A percentile compares a stretch with the other conserved stretches of the same genome.
These are phyloP conservation scores for Magnaporthiopsis rhizophila DNA, from an alignment of 2,329 filamentous ascomycete species.

Conservation along the genomic window DNA sequence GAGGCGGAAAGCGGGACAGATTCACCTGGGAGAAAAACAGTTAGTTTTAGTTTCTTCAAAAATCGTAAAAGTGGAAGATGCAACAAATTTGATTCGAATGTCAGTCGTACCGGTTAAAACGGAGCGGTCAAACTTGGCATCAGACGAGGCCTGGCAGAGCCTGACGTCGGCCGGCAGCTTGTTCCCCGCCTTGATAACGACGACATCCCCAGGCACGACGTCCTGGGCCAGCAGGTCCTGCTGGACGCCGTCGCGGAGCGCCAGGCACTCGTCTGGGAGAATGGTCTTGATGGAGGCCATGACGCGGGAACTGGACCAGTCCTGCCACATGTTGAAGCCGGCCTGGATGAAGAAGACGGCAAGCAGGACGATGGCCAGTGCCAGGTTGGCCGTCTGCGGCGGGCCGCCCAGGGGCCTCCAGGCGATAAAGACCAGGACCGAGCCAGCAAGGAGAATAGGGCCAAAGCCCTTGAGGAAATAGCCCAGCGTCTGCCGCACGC, in stretches of 20 bases:
- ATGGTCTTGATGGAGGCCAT: conserved; percentile 76
- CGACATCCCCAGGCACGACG: conserved; percentile 64
- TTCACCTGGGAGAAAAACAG: conserved; percentile 38
- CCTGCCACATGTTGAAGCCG: conserved; percentile 61
- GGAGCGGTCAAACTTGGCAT: conserved; percentile 64
- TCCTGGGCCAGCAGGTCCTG: conserved; percentile 40
- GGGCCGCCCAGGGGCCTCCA: conserved; percentile 70
- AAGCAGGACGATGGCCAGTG: conserved; percentile 64
- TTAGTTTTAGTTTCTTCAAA: background rate
- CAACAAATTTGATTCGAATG: background rate
- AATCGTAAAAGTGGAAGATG: background rate
- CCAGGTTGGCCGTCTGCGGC: conserved; percentile 60
- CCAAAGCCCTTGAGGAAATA: conserved; percentile 78
- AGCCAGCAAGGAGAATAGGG: conserved; percentile 58
- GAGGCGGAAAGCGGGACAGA: conserved; percentile 56
- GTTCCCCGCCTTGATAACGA: conserved; percentile 62
- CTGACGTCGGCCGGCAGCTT: conserved; percentile 68
- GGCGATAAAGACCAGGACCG: conserved; percentile 65
- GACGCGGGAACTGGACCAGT: conserved; percentile 68
- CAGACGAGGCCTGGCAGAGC: conserved; percentile 59
- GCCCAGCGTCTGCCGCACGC: conserved; percentile 47
- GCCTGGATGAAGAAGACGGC: conserved; percentile 64
- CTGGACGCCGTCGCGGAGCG: conserved; percentile 49
- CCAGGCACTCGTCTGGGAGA: conserved; percentile 65
- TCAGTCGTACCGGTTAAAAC: conserved; percentile 56